A percentile compares a stretch with the other conserved stretches of the same genome.
Conservation (phyloP, 768 basidiomycete species). For the Russula sp. region DNA sequence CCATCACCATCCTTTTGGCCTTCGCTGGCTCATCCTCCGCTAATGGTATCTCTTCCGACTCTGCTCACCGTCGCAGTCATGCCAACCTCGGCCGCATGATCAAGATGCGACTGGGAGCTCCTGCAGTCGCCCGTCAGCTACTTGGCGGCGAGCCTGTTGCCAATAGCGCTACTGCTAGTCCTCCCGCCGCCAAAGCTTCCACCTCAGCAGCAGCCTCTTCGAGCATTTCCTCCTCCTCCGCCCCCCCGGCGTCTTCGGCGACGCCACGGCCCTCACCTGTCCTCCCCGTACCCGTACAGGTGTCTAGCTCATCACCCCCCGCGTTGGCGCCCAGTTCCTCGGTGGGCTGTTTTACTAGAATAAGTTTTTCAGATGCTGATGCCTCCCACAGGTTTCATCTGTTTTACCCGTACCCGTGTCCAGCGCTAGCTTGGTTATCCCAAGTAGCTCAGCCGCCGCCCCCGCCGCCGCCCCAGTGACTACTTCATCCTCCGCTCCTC, state of each 20-base stretch:
- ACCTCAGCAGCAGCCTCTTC: conserved; percentile 16
- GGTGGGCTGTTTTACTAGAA: not conserved
- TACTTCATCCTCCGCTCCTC: conserved; percentile 18
- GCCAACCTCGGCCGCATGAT: conserved; percentile 56
- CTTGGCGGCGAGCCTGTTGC: not conserved
- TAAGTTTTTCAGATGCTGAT: not conserved
- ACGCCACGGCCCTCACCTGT: conserved; percentile 19
- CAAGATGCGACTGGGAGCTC: conserved; percentile 51
- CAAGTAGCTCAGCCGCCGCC: conserved; percentile 31
- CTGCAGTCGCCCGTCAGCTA: conserved; percentile 16
- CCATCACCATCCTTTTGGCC: conserved; percentile 48
- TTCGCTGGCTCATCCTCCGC: conserved; percentile 39
- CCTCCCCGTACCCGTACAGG: not conserved
- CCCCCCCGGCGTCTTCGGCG: conserved; percentile 8
- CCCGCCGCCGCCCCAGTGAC: conserved; percentile 26
- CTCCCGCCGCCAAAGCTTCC: conserved; percentile 30
- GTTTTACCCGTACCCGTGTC: conserved; percentile 8
- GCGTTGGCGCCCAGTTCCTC: conserved; percentile 6
- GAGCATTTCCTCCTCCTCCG: conserved; percentile 15
- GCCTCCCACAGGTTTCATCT: not conserved
- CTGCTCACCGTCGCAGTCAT: conserved; percentile 48
- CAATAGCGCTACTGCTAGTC: conserved; percentile 23
- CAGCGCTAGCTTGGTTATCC: conserved; percentile 18
- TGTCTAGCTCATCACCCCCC: conserved; percentile 7
- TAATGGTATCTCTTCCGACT: conserved; percentile 38